phyloP scores from a whole-genome alignment of 495 filamentous ascomycete genomes.

The Tuber brumale region DNA sequence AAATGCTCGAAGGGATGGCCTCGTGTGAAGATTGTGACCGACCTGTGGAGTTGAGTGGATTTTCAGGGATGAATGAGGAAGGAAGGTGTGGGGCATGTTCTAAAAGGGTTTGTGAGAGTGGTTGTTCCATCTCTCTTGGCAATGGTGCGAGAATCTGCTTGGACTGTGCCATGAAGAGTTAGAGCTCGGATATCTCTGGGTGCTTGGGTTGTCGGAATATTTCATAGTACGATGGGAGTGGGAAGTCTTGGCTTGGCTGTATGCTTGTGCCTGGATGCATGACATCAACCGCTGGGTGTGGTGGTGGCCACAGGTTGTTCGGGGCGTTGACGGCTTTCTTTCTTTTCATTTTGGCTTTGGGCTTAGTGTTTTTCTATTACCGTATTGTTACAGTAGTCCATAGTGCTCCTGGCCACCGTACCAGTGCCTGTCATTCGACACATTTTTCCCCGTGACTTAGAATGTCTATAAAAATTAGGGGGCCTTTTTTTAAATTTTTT shows the following conservation, averaged over 20 bases:
- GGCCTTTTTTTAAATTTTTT: not conserved
- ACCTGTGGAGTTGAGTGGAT: slow-evolving; percentile 18
- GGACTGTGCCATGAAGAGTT: slow-evolving; percentile 34
- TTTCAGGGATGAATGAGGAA: slow-evolving; percentile 15
- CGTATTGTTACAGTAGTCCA: not conserved
- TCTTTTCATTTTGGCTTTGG: not conserved
- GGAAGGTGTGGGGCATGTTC: slow-evolving; percentile 21
- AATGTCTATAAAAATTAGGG: not conserved
- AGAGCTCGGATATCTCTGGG: not conserved
- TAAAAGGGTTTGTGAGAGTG: slow-evolving; percentile 30
- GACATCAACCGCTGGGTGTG: not conserved
- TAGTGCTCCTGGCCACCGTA: not conserved
- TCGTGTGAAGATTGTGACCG: slow-evolving; percentile 33
- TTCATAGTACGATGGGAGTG: not conserved
- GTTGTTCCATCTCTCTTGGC: slow-evolving; percentile 24
- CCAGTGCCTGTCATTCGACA: not conserved
- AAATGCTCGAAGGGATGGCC: slow-evolving; percentile 7
- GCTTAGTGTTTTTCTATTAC: not conserved
- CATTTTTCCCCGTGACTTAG: not conserved
- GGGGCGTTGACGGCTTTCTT: not conserved
- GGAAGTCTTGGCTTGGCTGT: slow-evolving; percentile 2
- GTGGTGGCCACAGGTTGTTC: not conserved
- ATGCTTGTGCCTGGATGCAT: not conserved
- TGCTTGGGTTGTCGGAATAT: not conserved
- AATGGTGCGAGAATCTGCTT: slow-evolving; percentile 26